Conservation (phyloP, 2,329 filamentous ascomycete species). For the Pleomassaria siparia region DNA sequence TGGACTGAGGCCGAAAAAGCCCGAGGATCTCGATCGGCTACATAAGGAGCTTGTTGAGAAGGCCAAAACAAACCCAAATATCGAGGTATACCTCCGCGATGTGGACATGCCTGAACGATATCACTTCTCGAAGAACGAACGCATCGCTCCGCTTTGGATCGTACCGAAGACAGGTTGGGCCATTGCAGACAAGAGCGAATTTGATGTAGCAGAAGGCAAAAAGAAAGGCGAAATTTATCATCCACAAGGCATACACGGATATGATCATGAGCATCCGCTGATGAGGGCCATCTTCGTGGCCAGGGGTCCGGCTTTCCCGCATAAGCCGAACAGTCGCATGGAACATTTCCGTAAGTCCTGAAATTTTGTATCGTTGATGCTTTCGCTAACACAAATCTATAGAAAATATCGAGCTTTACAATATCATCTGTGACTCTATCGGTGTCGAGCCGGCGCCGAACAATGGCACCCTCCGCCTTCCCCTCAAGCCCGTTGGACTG, state of each 20-base stretch:
- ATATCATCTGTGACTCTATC: conserved; percentile 87
- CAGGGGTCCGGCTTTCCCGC: conserved; percentile 87
- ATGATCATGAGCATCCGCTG: conserved; percentile 89
- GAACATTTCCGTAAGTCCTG: conserved; percentile 76
- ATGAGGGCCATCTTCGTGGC: conserved; percentile 97
- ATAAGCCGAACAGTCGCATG: conserved; percentile 76
- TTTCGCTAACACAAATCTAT: conserved; percentile 27
- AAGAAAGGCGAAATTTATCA: conserved; percentile 69
- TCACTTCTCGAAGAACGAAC: conserved; percentile 83
- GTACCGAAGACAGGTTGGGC: conserved; percentile 92
- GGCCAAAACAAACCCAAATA: conserved; percentile 63
- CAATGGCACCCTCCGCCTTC: conserved; percentile 81
- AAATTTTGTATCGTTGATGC: not conserved
- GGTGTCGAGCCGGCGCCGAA: conserved; percentile 73
- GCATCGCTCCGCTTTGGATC: conserved; percentile 94
- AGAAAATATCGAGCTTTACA: conserved; percentile 96
- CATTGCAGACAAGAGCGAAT: conserved; percentile 78
- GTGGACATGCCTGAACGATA: conserved; percentile 89
- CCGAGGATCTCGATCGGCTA: conserved; percentile 64
- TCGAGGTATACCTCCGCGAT: conserved; percentile 86
- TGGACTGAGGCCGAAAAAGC: conserved; percentile 78
- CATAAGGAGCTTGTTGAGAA: conserved; percentile 61
- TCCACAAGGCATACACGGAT: conserved; percentile 86
- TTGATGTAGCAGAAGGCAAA: conserved; percentile 69
- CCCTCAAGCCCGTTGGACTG: conserved; percentile 63